Base-by-base conservation (phyloP, 2,329 filamentous ascomycete genomes). In the Penicillium carneum region DNA sequence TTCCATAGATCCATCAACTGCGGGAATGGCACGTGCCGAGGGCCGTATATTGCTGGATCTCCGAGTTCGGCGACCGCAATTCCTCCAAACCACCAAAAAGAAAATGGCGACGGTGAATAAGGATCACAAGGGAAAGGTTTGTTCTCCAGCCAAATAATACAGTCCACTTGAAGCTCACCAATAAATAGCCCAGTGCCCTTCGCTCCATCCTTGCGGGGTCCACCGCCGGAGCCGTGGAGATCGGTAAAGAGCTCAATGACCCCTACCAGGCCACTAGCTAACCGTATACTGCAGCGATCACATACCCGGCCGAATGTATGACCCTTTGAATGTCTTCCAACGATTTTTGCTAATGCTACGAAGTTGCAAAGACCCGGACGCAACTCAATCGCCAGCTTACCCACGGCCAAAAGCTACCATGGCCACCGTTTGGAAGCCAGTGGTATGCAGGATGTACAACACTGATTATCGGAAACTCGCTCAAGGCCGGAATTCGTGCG, bases 371-470 rank as follows among this genome's bases (percentile, higher is more conserved):
- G 83, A 98, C 95, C 56, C 86, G 95, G 70, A 91, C 91, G 58
- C 95, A 98, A 79, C 88, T 99, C 73, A 99, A 99, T 79, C 88
- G 90, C 69, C 87, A 89, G 70, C 84, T 98, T 72, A 84, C 90
- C 50, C 88, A 90, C 57, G 90, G 89, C 48, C 84, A 96, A 83
- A 97, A 96, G 82, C 86, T 97, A 33, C 93, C 94, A 55, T 97
- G 92, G 91, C 95, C 95, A 45, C 91, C 92, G 11, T 98, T 98
- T 73, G 95, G 95, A 50, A 84, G 81, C 70, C 92, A 96, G 78
- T 99, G 95, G 95, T 99, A 99, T 78, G 94, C 95, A 12, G 95
- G 95, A 39, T 99, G 95, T 82, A 98, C 95, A 48, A 98, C 95
- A 31, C 81, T 97, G 75, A 96, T 99, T 62, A 92, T 98, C 69